Conservation (phyloP, 345 rosid genomes). For the Citrus trifoliata region DNA sequence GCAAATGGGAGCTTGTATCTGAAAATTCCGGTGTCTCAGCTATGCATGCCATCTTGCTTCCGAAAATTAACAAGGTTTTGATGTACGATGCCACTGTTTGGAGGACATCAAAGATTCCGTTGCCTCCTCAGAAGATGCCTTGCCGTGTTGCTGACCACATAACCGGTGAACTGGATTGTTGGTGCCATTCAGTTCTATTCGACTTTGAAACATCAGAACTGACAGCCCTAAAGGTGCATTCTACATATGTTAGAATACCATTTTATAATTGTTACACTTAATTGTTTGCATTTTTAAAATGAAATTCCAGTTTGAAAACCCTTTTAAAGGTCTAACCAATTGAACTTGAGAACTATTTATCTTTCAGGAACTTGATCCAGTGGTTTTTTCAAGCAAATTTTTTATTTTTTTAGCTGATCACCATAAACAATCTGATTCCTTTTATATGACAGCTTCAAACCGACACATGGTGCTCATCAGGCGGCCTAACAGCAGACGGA, state of each 20-base stretch:
- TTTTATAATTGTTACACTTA: neutral
- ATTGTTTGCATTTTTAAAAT: no score
- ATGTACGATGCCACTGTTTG: slow-evolving; percentile 78
- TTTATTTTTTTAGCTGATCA: no score
- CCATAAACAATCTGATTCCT: neutral
- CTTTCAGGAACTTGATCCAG: no score
- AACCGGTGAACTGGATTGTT: slow-evolving; percentile 51
- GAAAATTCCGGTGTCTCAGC: slow-evolving; percentile 75
- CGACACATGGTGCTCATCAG: slow-evolving; percentile 97
- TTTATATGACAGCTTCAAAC: neutral
- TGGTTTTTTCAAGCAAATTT: neutral
- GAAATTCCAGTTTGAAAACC: no score
- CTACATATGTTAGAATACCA: neutral
- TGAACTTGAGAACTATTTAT: no score
- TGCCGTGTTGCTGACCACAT: slow-evolving; percentile 35
- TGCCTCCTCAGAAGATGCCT: slow-evolving; percentile 27
- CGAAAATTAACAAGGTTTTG: slow-evolving; percentile 48
- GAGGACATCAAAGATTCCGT: slow-evolving; percentile 40
- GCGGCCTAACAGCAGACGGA: slow-evolving; percentile 67
- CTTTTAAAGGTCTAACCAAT: no score
- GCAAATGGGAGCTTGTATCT: slow-evolving; percentile 55
- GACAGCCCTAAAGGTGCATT: slow-evolving; percentile 49
- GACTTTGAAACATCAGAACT: slow-evolving; percentile 42
- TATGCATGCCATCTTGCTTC: slow-evolving; percentile 76
- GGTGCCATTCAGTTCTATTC: slow-evolving; percentile 57